Evolutionary conservation across 495 filamentous ascomycete species (phyloP), one percentile per base, ranked within the genome.

Genomic region (Aeminium ludgeri): DNA sequence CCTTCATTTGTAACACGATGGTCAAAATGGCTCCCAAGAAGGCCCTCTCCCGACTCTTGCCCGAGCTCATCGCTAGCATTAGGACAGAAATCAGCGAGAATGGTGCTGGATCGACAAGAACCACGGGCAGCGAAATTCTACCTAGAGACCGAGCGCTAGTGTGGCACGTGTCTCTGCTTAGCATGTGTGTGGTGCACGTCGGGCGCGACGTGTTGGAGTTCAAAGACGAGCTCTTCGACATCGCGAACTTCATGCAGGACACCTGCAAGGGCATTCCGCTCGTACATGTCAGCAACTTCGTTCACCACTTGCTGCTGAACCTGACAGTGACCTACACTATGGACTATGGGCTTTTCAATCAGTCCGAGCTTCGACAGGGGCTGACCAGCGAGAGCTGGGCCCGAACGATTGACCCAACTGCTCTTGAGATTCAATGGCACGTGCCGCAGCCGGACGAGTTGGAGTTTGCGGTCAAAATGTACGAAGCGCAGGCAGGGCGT

Each of bases 251-350:
- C 57, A 94, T 96, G 87, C 87, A 95, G 56, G 68, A 89, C 46
- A 86, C 82, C 40, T 96, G 91, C 61, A 74, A 77, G 51, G 89
- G 89, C 13, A 81, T 92, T 25, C 86, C 91, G 0, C 89, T 87
- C 0, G 81, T 94, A 20, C 91, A 96, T 56, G 78, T 96, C 38
- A 92, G 85, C 29, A 99, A 96, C 57, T 95, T 86, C 59, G 84
- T 96, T 27, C 89, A 99, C 59, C 89, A 99, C 57, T 69, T 99
- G n/a, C 64, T 99, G n/a, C 80, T 99, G 36, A 96, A 95, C 54
- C 65, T 94, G 15, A 96, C 87, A 2, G 76, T 84, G 17, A 95
- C 81, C 1, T 99, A 96, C 51, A 85, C 89, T 3, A 70, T 81
- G 25, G 89, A 99, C 53, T 84, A 81, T 54, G 71, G 76, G 2